A percentile compares a stretch with the other conserved stretches of the same genome.
Evolutionary conservation across 352 stramenopile genomes (phyloP).

Genomic region (Phytophthora boehmeriae): DNA sequence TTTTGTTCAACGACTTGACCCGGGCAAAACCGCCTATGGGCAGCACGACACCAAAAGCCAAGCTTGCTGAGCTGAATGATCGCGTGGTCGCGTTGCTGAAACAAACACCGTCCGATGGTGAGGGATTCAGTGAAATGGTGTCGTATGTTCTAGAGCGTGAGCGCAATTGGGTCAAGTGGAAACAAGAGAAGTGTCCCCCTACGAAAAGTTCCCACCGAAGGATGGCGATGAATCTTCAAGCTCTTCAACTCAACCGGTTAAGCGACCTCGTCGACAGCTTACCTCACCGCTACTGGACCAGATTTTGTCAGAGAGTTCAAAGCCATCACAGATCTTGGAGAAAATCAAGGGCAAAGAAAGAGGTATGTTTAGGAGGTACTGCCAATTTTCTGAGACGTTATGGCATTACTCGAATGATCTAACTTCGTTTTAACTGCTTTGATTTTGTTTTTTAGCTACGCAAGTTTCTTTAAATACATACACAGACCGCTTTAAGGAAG

Average conservation of each 20-base stretch:
- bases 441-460: constrained; percentile 39
- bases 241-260: constrained; percentile 28
- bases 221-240: constrained; percentile 23
- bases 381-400: neutral
- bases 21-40: constrained; percentile 59
- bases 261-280: constrained; percentile 34
- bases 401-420: neutral
- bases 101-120: constrained; percentile 86
- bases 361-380: constrained; percentile 28
- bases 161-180: constrained; percentile 92
- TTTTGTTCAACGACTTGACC: constrained; percentile 77
- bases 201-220: constrained; percentile 57
- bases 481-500: constrained; percentile 91
- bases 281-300: constrained; percentile 71
- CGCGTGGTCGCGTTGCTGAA: constrained; percentile 82
- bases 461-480: constrained; percentile 79
- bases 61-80: constrained; percentile 64
- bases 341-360: constrained; percentile 75
- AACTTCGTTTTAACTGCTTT: neutral
- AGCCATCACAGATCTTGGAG: constrained; percentile 73
- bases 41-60: constrained; percentile 59
- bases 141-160: constrained; percentile 86
- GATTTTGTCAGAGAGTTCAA: constrained; percentile 80
- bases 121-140: constrained; percentile 91
- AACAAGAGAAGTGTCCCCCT: constrained; percentile 87